A percentile compares a stretch with the other conserved stretches of the same genome.
These are phyloP conservation scores for Neofusicoccum sp. DNA, from an alignment of 2,329 filamentous ascomycete species.

Conservation along the genomic window DNA sequence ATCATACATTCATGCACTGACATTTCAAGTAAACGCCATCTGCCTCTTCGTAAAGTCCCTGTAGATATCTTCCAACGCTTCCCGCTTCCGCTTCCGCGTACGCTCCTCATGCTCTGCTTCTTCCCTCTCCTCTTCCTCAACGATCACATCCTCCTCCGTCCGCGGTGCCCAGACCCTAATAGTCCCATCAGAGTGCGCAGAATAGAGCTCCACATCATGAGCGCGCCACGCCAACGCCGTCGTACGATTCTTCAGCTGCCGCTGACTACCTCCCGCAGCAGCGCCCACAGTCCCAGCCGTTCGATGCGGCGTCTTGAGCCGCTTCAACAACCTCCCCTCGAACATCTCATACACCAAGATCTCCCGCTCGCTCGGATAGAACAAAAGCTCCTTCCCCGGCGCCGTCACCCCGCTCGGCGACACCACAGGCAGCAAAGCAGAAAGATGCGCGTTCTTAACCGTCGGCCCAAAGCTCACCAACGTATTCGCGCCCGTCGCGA, in stretches of 20 bases:
- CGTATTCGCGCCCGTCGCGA: constrained; percentile 78
- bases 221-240: constrained; percentile 76
- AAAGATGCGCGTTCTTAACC: constrained; percentile 66
- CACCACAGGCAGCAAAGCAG: constrained; percentile 47
- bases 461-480: constrained; percentile 84
- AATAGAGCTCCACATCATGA: constrained; percentile 75
- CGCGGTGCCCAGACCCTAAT: constrained; percentile 77
- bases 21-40: constrained; percentile 3
- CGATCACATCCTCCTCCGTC: constrained; percentile 50
- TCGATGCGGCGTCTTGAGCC: constrained; percentile 64
- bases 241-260: constrained; percentile 55
- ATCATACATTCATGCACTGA: no score
- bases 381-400: constrained; percentile 65
- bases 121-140: constrained; percentile 47
- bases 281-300: constrained; percentile 21
- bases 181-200: constrained; percentile 79
- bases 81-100: constrained; percentile 65
- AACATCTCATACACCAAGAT: constrained; percentile 80
- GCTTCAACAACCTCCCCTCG: constrained; percentile 71
- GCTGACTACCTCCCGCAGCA: constrained; percentile 12
- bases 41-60: constrained; percentile 19
- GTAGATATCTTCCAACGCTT: constrained; percentile 73
- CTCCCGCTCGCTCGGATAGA: constrained; percentile 77
- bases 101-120: constrained; percentile 38
- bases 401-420: constrained; percentile 63